Evolutionary conservation across 2,329 filamentous ascomycete species (phyloP).

Genomic region (Fusarium buharicum): DNA sequence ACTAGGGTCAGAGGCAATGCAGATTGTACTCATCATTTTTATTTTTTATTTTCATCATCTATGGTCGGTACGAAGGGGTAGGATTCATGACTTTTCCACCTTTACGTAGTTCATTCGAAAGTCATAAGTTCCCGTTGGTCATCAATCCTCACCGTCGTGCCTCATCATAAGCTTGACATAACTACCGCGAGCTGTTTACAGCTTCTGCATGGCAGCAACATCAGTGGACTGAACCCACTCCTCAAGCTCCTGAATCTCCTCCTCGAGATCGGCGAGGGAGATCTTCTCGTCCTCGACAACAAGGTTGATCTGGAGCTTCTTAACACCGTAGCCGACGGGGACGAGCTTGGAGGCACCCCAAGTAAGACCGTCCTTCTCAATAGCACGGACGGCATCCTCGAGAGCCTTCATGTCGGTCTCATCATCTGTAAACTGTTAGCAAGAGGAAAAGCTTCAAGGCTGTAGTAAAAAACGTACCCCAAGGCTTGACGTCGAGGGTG

Average conservation of each 20-base stretch:
- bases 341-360: conserved; percentile 95
- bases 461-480: conserved; percentile 74
- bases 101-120: conserved; percentile 42
- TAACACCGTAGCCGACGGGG: conserved; percentile 95
- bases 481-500: conserved; percentile 96
- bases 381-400: conserved; percentile 81
- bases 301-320: conserved; percentile 98
- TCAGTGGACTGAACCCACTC: conserved; percentile 97
- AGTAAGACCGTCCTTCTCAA: conserved; percentile 92
- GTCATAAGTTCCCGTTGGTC: conserved; percentile 42
- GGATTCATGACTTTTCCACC: conserved; percentile 41
- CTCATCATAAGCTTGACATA: conserved; percentile 46
- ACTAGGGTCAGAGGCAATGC: too few relatives aligned
- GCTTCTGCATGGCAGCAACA: conserved; percentile 90
- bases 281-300: conserved; percentile 98
- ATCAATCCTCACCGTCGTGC: conserved; percentile 48
- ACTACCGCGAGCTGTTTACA: conserved; percentile 65
- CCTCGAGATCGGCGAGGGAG: conserved; percentile 85
- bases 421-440: conserved; percentile 69
- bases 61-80: conserved; percentile 39
- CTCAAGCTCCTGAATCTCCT: conserved; percentile 83
- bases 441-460: background rate
- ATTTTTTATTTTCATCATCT: conserved; percentile 40
- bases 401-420: conserved; percentile 91
- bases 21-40: conserved; percentile 14